Conservation (phyloP, 2,329 filamentous ascomycete genomes). For the Zelopaecilomyces penicillatus region DNA sequence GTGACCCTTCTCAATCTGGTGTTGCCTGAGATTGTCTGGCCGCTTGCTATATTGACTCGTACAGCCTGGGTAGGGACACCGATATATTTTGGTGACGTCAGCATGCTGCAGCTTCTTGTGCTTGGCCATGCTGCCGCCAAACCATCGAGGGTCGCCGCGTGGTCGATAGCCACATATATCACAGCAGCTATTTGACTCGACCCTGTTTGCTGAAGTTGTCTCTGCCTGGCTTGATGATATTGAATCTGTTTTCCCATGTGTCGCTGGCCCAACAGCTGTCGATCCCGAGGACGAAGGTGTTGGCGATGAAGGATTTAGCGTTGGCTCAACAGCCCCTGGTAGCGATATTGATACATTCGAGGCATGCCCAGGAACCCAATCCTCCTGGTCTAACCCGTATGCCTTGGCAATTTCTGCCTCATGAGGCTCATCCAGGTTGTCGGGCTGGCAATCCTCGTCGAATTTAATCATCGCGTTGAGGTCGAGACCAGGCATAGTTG, state of each 20-base stretch:
- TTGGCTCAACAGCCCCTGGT: not conserved
- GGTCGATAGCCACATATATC: constrained; percentile 47
- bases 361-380: constrained; percentile 3
- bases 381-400: not conserved
- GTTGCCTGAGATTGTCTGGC: constrained; percentile 46
- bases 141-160: constrained; percentile 50
- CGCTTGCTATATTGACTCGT: constrained; percentile 48
- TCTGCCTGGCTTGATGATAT: constrained; percentile 5
- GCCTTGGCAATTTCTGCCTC: not conserved
- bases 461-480: constrained; percentile 13
- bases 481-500: constrained; percentile 12
- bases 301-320: not conserved
- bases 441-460: constrained; percentile 1
- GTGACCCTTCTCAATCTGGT: constrained; percentile 48
- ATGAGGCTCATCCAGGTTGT: too few relatives aligned
- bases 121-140: constrained; percentile 50
- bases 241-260: not conserved
- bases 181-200: constrained; percentile 39
- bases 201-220: constrained; percentile 20
- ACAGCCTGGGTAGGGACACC: constrained; percentile 45
- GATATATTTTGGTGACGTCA: constrained; percentile 41
- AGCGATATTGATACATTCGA: not conserved
- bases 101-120: constrained; percentile 47
- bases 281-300: not conserved
- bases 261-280: not conserved